These are phyloP conservation scores for Ramularia collo-cygni DNA, from an alignment of 2,329 filamentous ascomycete species.

Conservation along the genomic window DNA sequence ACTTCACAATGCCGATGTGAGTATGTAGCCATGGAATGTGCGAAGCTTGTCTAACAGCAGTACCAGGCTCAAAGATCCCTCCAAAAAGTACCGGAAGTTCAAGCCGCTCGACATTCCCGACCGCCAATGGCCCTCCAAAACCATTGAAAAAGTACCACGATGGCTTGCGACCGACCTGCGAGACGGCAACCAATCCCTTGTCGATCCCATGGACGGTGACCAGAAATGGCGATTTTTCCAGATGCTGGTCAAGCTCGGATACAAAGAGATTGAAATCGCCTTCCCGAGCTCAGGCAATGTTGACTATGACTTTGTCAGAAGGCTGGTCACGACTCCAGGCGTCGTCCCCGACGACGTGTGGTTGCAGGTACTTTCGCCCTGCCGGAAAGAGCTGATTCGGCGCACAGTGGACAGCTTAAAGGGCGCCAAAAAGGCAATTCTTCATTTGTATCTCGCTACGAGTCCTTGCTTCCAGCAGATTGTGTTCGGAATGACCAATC, in stretches of 20 bases:
- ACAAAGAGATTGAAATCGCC: constrained; percentile 96
- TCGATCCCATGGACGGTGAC: constrained; percentile 91
- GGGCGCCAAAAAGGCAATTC: constrained; percentile 85
- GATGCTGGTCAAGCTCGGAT: constrained; percentile 85
- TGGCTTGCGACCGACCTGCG: constrained; percentile 86
- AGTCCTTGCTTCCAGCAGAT: constrained; percentile 91
- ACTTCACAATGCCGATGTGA: constrained; percentile 12
- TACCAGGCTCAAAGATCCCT: constrained; percentile 62
- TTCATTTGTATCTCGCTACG: constrained; percentile 94
- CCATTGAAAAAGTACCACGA: constrained; percentile 74
- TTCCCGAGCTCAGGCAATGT: constrained; percentile 92
- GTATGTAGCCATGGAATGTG: neutral
- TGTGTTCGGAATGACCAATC: constrained; percentile 80
- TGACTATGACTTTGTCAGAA: constrained; percentile 90
- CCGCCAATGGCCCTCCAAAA: constrained; percentile 77
- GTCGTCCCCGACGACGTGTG: constrained; percentile 81
- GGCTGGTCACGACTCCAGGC: constrained; percentile 77
- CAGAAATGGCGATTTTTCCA: constrained; percentile 95
- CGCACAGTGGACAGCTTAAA: constrained; percentile 82
- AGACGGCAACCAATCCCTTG: constrained; percentile 90
- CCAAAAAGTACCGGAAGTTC: constrained; percentile 68
- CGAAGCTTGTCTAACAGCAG: too few species aligned
- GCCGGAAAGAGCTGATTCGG: constrained; percentile 82
- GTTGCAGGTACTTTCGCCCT: constrained; percentile 87
- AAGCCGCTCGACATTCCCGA: constrained; percentile 59